Percentiles rank a stretch among this genome's conserved stretches.
Conservation (phyloP, 2,329 filamentous ascomycete species). For the Fusarium illudens region DNA sequence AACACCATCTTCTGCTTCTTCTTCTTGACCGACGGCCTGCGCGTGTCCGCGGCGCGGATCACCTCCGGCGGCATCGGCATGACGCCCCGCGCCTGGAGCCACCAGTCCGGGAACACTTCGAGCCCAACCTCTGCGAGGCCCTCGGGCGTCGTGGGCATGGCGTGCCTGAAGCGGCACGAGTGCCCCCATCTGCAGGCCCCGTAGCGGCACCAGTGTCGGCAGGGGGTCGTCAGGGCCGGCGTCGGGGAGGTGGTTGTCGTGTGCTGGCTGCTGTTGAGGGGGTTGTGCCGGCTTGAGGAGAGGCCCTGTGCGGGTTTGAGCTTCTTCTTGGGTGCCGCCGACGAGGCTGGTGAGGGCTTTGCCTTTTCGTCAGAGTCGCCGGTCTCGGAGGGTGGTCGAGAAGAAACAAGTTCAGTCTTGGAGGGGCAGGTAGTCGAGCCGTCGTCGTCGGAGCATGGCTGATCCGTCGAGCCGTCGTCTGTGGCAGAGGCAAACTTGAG, state of each 20-base stretch:
- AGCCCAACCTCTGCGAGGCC: conserved; percentile 56
- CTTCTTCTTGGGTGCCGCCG: background rate
- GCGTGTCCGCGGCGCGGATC: conserved; percentile 4
- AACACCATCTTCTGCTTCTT: conserved; percentile 12
- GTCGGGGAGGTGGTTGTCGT: conserved; percentile 3
- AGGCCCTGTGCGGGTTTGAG: conserved; percentile 20
- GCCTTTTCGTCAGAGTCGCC: background rate
- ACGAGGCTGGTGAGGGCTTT: background rate
- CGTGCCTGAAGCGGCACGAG: conserved; percentile 55
- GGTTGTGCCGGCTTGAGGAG: conserved; percentile 29
- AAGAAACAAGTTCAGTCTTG: background rate
- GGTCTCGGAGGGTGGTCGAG: background rate
- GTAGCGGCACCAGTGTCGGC: conserved; percentile 59
- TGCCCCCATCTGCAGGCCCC: conserved; percentile 57
- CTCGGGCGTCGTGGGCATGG: conserved; percentile 55
- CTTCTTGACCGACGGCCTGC: conserved; percentile 10
- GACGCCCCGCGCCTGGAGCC: conserved; percentile 34
- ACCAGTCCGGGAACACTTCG: conserved; percentile 55
- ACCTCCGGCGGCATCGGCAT: conserved; percentile 20
- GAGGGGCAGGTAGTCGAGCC: background rate
- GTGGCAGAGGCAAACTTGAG: conserved; percentile 23
- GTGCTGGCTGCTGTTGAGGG: background rate
- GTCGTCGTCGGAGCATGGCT: background rate
- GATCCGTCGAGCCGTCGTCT: background rate
- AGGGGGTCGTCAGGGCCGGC: background rate